Base-by-base conservation (phyloP, 805 yeast genomes). In the Teunomyces panamensis region DNA sequence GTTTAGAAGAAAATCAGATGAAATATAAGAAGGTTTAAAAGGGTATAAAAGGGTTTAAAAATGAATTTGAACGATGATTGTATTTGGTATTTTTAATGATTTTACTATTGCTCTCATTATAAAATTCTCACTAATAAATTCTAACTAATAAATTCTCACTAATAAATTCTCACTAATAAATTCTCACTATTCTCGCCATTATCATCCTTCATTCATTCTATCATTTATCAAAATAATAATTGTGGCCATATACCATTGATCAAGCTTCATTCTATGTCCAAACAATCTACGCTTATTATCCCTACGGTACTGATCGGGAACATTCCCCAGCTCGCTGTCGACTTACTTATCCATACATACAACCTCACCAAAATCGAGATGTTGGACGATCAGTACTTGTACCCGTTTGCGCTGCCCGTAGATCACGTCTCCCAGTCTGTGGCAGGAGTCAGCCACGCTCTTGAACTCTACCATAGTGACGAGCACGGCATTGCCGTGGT, bases 261-360 rank as follows among this genome's bases (percentile, higher is more conserved):
- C 24, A 4, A 20, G 5, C 4, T 20, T 20, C 24, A 20, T 20
- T 20, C 24, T 20, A 20, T 20, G 24, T 20, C 24, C 24, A 20
- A 20, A 20, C 24, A 20, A 20, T 20, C 79, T 1, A 74, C 74
- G 1, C 67, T 86, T n/a, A 60, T 92, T 0, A 36, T 94, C 1
- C 98, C 98, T 0, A 67, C 90, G 0, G 86, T 94, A 0, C 82
- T 97, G 3, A 78, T 88, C 5, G 98, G 96, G 6, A 94, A 92
- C 58, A 85, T 90, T 3, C 95, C 98, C 0, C 99, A 94, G 63
- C 68, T 92, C 43, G 67, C 91, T 0, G 64, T 79, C 5, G 98
- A 91, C 63, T 70, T 91, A 28, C 66, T 92, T 24, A 71, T 90
- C 8, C 85, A 85, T 56, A 80, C 84, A n/a, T 66, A 78, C 20